Evolutionary conservation across 108 stramenopile species (phyloP).

Genomic region (Nannochloropsis gaditana): DNA sequence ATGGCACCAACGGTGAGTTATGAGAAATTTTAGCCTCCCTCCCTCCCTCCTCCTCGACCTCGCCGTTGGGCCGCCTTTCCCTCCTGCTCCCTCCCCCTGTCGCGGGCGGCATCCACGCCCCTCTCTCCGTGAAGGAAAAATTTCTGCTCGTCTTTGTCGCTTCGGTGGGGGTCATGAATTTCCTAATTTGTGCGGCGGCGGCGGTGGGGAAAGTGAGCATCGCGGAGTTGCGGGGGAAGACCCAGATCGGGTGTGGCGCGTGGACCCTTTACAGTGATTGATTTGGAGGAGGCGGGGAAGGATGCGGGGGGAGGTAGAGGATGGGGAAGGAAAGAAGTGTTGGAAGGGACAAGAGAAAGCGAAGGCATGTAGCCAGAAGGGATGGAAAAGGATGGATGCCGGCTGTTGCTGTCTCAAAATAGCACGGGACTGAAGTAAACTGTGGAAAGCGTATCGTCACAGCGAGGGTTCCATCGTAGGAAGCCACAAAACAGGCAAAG

Average conservation of each 20-base stretch:
- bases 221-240: background rate
- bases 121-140: background rate
- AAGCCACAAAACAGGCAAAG: no score
- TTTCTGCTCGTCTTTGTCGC: background rate
- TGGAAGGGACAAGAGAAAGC: no score
- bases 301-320: background rate
- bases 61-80: background rate
- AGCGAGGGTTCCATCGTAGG: no score
- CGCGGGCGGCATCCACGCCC: background rate
- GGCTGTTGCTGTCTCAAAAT: no score
- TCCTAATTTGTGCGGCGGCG: background rate
- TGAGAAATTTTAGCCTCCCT: no score
- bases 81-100: background rate
- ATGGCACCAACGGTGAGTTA: no score
- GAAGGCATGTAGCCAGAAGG: no score
- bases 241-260: conserved; percentile 8
- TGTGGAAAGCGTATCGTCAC: no score
- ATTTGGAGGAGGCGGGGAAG: background rate
- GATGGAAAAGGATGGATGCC: no score
- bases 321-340: no score
- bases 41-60: conserved; percentile 8
- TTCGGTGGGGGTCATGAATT: background rate
- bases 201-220: conserved; percentile 20
- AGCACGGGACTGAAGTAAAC: no score
- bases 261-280: conserved; percentile 14